phyloP scores from a whole-genome alignment of 1,139 yeast species.

The Sugiyamaella neomexicana region DNA sequence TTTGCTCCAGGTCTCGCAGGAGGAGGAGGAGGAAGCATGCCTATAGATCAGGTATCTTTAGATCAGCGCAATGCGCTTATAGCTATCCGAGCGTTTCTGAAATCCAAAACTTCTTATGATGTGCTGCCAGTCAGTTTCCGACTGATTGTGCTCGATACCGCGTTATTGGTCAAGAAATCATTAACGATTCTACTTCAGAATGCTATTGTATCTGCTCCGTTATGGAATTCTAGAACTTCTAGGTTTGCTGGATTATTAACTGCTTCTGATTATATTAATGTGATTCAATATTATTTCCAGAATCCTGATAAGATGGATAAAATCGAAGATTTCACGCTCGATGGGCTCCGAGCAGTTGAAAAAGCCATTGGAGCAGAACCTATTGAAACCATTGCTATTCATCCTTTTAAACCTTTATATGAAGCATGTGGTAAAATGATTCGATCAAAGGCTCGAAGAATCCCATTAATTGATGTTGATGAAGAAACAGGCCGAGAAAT shows the following conservation, averaged over 20 bases:
- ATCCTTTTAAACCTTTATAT: conserved; percentile 86
- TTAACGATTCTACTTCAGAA: conserved; percentile 87
- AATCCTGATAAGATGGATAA: conserved; percentile 88
- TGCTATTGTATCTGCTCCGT: conserved; percentile 92
- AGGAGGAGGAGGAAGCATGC: not conserved
- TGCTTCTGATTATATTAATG: conserved; percentile 89
- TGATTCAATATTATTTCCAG: conserved; percentile 90
- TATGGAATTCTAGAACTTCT: conserved; percentile 90
- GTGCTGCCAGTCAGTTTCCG: conserved; percentile 95
- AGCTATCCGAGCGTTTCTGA: conserved; percentile 51
- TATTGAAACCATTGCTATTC: conserved; percentile 83
- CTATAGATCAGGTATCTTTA: conserved; percentile 16
- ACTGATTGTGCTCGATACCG: conserved; percentile 88
- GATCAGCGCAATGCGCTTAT: conserved; percentile 20
- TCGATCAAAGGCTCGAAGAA: conserved; percentile 85
- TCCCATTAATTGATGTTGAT: conserved; percentile 92
- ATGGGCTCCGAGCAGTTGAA: conserved; percentile 80
- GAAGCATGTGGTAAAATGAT: conserved; percentile 95
- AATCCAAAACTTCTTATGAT: conserved; percentile 92
- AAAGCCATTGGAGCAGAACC: conserved; percentile 86
- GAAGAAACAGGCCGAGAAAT: conserved; percentile 91
- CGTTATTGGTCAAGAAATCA: conserved; percentile 86
- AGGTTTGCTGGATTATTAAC: conserved; percentile 93
- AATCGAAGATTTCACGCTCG: conserved; percentile 81
- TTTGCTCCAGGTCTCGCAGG: conserved; percentile 10